Conservation (phyloP, 208 protist genomes). For the Novymonas esmeraldas region DNA sequence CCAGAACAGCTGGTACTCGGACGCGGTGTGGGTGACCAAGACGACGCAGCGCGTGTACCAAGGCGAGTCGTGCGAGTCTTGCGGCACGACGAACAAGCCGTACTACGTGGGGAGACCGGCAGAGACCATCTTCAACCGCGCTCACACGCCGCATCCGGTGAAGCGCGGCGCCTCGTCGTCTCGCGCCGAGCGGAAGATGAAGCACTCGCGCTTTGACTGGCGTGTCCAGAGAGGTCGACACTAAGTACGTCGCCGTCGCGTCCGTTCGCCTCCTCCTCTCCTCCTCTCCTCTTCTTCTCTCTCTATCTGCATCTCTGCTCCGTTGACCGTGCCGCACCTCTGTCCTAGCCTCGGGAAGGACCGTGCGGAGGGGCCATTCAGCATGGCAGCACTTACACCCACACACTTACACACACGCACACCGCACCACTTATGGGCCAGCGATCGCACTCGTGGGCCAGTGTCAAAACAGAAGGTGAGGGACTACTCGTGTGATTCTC, state of each 20-base stretch:
- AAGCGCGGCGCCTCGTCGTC: constrained; percentile 72
- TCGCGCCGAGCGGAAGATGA: constrained; percentile 70
- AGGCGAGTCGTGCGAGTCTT: constrained; percentile 83
- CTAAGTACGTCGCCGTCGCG: too few species aligned
- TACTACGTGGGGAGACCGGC: constrained; percentile 80
- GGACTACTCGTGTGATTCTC: too few species aligned
- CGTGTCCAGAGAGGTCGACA: constrained; percentile 56
- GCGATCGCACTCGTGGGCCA: too few species aligned
- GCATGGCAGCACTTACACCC: too few species aligned
- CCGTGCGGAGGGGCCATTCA: too few species aligned
- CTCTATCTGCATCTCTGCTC: neutral
- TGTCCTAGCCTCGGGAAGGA: too few species aligned
- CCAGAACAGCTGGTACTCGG: constrained; percentile 63
- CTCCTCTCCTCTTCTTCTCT: neutral
- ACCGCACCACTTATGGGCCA: too few species aligned
- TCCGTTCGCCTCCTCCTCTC: too few species aligned
- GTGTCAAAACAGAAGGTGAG: too few species aligned
- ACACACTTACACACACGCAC: too few species aligned
- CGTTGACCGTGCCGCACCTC: neutral
- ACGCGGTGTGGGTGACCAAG: constrained; percentile 88
- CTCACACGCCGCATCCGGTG: constrained; percentile 70
- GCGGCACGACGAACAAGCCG: constrained; percentile 86
- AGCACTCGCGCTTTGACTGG: constrained; percentile 80
- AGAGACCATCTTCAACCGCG: constrained; percentile 88
- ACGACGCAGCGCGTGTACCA: constrained; percentile 91